Percentiles rank a stretch among this genome's conserved stretches.
phyloP scores from a whole-genome alignment of 192 early-diverging fungal genomes.

The Kappamyces sp. region DNA sequence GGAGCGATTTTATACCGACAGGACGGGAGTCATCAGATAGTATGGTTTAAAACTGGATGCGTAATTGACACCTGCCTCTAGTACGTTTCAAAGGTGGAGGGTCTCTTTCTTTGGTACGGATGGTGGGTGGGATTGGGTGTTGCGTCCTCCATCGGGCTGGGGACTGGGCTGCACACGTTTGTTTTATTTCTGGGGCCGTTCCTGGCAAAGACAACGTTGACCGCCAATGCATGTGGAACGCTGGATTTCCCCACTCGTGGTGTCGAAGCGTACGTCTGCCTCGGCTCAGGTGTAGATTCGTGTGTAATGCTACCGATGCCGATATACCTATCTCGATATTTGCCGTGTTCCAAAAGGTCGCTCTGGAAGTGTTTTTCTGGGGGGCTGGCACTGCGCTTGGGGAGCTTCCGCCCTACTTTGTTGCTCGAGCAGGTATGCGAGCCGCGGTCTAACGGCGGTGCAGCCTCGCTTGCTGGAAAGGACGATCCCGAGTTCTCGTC shows the following conservation, averaged over 20 bases:
- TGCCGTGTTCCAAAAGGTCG: constrained; percentile 63
- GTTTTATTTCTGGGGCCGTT: constrained; percentile 89
- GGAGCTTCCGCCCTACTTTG: constrained; percentile 93
- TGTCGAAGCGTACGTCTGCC: constrained; percentile 42
- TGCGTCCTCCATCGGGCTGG: constrained; percentile 86
- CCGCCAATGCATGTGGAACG: constrained; percentile 74
- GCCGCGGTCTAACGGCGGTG: background rate
- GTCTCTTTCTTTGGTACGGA: constrained; percentile 65
- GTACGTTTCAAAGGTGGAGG: background rate
- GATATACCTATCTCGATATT: constrained; percentile 45
- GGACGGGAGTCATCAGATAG: constrained; percentile 57
- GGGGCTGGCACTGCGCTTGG: constrained; percentile 88
- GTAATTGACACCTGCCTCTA: background rate
- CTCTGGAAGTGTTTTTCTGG: constrained; percentile 83
- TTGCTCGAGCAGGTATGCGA: constrained; percentile 69
- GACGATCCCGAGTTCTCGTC: constrained; percentile 35
- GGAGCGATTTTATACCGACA: constrained; percentile 34
- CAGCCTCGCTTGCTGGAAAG: constrained; percentile 38
- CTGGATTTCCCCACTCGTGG: constrained; percentile 70
- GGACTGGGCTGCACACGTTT: constrained; percentile 93
- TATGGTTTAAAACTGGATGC: constrained; percentile 24
- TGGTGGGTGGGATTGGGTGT: constrained; percentile 87
- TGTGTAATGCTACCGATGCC: constrained; percentile 17
- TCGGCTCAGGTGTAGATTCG: constrained; percentile 22
- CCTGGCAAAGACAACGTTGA: constrained; percentile 84